Evolutionary conservation across 495 filamentous ascomycete species (phyloP).

Genomic region (Sordaria brevicollis): DNA sequence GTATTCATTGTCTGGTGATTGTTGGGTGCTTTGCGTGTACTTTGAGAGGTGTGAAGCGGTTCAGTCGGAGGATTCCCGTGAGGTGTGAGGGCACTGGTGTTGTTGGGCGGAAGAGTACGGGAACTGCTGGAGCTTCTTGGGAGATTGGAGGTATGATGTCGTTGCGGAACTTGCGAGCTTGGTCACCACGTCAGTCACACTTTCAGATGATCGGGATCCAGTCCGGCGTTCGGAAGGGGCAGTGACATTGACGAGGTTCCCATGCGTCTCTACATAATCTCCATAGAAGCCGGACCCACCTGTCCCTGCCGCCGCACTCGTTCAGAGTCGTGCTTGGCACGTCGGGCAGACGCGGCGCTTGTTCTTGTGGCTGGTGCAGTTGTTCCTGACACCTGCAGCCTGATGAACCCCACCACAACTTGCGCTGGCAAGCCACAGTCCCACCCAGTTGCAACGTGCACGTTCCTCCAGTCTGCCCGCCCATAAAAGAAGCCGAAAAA

Average conservation of each 20-base stretch:
- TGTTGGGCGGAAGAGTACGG: not conserved
- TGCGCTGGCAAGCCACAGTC: not conserved
- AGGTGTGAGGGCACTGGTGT: not conserved
- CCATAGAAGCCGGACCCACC: not conserved
- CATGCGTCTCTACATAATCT: not conserved
- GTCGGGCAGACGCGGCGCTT: not conserved
- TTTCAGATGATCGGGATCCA: not conserved
- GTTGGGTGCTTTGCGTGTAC: not conserved
- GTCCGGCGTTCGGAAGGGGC: not conserved
- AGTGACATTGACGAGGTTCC: not conserved
- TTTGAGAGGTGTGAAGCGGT: not conserved
- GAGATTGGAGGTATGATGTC: conserved; percentile 65
- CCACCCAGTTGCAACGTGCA: not conserved
- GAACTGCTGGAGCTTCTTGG: not conserved
- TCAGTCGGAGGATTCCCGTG: not conserved
- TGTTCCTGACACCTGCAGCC: not conserved
- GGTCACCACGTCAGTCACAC: conserved; percentile 29
- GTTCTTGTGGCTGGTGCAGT: not conserved
- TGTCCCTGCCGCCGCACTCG: not conserved
- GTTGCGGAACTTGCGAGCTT: conserved; percentile 83
- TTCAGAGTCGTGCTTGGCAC: too few relatives aligned
- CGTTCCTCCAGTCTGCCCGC: not conserved
- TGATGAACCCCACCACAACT: not conserved
- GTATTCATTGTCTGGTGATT: conserved; percentile 14
- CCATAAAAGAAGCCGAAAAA: conserved; percentile 8